These are phyloP conservation scores for Phytophthora crassamura DNA, from an alignment of 352 stramenopile genomes.

Conservation along the genomic window DNA sequence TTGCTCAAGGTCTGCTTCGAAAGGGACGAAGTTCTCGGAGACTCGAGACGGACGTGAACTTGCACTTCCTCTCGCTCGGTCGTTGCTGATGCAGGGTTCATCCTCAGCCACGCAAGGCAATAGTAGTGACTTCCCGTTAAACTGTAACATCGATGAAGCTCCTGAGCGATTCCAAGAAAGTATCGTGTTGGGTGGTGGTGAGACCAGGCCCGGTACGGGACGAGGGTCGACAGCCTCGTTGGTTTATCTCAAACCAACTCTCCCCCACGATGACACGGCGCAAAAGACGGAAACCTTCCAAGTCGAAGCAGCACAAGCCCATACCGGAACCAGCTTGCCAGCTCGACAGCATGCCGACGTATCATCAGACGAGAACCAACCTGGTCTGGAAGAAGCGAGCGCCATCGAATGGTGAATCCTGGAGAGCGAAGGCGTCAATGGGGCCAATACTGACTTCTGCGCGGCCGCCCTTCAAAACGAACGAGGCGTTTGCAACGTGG, in stretches of 20 bases:
- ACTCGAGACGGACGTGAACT: too few relatives aligned
- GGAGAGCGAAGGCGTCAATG: neutral
- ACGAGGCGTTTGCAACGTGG: constrained; percentile 25
- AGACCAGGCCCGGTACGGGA: neutral
- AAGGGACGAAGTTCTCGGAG: neutral
- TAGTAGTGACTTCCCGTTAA: too few relatives aligned
- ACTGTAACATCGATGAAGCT: too few relatives aligned
- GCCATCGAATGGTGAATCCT: neutral
- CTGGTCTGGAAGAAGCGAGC: constrained; percentile 14
- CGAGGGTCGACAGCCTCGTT: too few relatives aligned
- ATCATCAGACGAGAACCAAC: neutral
- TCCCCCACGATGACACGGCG: neutral
- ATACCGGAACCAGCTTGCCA: too few relatives aligned
- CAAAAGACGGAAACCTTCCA: neutral
- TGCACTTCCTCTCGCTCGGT: too few relatives aligned
- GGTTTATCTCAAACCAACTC: too few relatives aligned
- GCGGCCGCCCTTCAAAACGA: constrained; percentile 8
- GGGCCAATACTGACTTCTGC: neutral
- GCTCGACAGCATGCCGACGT: too few relatives aligned
- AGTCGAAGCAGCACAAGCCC: neutral
- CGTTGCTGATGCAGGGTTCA: too few relatives aligned
- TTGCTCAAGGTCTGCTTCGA: neutral
- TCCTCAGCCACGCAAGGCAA: too few relatives aligned
- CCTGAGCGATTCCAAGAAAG: too few relatives aligned
- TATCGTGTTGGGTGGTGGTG: too few relatives aligned